Conservation (phyloP, 768 basidiomycete genomes). For the Mycena galericulata region DNA sequence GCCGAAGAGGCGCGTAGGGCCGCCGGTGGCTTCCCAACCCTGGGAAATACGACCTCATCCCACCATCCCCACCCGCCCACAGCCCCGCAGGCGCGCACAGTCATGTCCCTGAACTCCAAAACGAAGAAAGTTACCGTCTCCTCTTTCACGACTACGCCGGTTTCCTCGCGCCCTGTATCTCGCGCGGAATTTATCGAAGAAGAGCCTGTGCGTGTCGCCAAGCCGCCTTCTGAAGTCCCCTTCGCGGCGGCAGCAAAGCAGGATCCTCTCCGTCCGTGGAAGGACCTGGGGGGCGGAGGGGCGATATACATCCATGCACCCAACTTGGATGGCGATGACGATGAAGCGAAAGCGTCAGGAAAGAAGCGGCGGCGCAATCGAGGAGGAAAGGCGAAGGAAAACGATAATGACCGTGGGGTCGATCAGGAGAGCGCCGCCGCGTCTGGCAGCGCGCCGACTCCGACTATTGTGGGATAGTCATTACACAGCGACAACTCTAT, state of each 20-base stretch:
- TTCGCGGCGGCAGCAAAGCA: constrained; percentile 41
- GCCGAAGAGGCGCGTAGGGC: constrained; percentile 61
- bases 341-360: constrained; percentile 4
- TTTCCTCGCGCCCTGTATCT: constrained; percentile 51
- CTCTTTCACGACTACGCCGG: constrained; percentile 55
- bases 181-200: constrained; percentile 46
- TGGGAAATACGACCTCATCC: constrained; percentile 44
- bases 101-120: constrained; percentile 67
- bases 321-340: constrained; percentile 14
- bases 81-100: constrained; percentile 59
- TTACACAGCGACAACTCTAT: too few relatives aligned
- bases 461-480: not conserved
- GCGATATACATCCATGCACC: constrained; percentile 52
- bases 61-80: constrained; percentile 27
- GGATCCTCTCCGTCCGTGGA: constrained; percentile 55
- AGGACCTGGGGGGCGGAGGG: constrained; percentile 50
- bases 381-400: constrained; percentile 22
- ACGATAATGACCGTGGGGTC: constrained; percentile 33
- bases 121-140: constrained; percentile 65
- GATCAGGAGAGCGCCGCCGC: not conserved
- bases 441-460: not conserved
- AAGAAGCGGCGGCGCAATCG: constrained; percentile 36
- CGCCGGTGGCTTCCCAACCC: constrained; percentile 72
- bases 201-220: constrained; percentile 53
- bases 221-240: constrained; percentile 51